Conservation (phyloP, 1,284 basidiomycete genomes). For the Sphaerobolus stellatus region DNA sequence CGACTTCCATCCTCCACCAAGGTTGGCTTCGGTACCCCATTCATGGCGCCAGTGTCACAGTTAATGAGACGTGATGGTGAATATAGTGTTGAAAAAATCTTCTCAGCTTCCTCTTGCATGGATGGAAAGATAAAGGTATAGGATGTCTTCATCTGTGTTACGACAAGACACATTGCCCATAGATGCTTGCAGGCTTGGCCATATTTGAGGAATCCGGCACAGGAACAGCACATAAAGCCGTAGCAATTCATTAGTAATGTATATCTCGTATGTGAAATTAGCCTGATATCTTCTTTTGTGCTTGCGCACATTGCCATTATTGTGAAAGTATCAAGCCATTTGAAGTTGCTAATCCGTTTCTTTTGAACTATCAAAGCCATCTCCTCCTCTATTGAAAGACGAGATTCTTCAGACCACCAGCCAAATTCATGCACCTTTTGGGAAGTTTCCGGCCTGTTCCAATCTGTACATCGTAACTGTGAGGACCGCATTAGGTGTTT, state of each 20-base stretch:
- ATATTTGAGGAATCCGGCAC: not conserved
- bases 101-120: not conserved
- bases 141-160: not conserved
- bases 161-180: not conserved
- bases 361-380: not conserved
- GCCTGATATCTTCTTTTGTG: not conserved
- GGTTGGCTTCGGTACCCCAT: too few species aligned
- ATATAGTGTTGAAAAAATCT: not conserved
- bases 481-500: not conserved
- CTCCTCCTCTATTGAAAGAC: not conserved
- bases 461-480: not conserved
- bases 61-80: too few species aligned
- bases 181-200: conserved; percentile 2
- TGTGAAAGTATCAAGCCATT: not conserved
- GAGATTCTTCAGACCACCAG: not conserved
- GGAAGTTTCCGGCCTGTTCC: not conserved
- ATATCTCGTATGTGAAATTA: not conserved
- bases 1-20: too few species aligned
- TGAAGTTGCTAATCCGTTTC: not conserved
- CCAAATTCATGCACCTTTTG: not conserved
- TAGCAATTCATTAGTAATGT: conserved; percentile 1
- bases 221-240: not conserved
- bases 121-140: not conserved
- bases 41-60: too few species aligned
- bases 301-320: not conserved